Evolutionary conservation across 2,329 filamentous ascomycete species (phyloP).

Genomic region (Cercospora nicotianae): DNA sequence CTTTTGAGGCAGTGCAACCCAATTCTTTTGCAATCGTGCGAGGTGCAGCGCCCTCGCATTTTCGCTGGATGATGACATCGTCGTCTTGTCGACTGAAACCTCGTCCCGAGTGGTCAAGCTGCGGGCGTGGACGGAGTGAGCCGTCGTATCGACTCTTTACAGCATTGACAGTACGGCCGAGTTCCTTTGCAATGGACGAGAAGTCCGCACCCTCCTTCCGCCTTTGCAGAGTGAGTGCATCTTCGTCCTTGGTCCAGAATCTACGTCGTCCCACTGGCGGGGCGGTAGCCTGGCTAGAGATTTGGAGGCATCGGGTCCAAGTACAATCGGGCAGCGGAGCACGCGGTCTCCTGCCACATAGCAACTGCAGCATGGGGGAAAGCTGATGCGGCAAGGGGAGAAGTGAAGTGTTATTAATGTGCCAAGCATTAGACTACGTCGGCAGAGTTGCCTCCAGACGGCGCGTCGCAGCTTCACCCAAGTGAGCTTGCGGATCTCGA

Average conservation of each 20-base stretch:
- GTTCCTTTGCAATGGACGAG: neutral
- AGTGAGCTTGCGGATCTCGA: neutral
- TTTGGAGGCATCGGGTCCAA: neutral
- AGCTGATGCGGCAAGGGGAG: neutral
- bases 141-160: neutral
- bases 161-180: neutral
- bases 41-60: neutral
- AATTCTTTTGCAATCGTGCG: neutral
- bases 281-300: neutral
- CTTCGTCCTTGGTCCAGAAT: neutral
- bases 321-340: neutral
- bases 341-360: neutral
- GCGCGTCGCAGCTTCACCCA: slow-evolving; percentile 1
- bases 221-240: neutral
- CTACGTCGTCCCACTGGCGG: neutral
- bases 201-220: neutral
- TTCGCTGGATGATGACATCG: slow-evolving; percentile 2
- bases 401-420: neutral
- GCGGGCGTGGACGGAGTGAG: too few species aligned
- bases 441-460: neutral
- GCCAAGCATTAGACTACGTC: neutral
- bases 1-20: too few species aligned
- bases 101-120: neutral
- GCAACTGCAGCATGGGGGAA: neutral
- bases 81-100: neutral